Conservation (phyloP, 2,329 filamentous ascomycete species). For the Aspergillus vadensis region DNA sequence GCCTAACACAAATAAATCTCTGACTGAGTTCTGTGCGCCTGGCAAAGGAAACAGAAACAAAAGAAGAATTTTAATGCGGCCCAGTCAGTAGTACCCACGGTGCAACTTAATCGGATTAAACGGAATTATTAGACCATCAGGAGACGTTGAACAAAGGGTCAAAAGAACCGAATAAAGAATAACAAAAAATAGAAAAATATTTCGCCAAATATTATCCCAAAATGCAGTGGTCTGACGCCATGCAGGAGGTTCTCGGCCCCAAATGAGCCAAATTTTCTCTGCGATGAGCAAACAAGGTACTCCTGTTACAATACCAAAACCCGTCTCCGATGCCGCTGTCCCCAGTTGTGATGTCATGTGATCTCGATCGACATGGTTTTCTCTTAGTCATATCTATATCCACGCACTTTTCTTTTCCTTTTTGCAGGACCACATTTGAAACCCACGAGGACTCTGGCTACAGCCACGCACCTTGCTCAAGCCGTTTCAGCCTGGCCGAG, state of each 20-base stretch:
- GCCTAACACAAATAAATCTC: not conserved
- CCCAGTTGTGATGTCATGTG: not conserved
- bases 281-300: not conserved
- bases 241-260: slow-evolving; percentile 1
- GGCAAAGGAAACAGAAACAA: not conserved
- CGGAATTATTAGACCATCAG: not conserved
- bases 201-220: not conserved
- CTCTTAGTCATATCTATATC: not conserved
- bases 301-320: not conserved
- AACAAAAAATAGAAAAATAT: too few relatives aligned
- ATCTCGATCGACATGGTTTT: not conserved
- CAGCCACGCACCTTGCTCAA: not conserved
- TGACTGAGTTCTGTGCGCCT: too few relatives aligned
- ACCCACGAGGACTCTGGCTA: not conserved
- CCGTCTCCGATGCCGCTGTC: not conserved
- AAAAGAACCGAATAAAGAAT: not conserved
- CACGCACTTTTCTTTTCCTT: not conserved
- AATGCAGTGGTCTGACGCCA: slow-evolving; percentile 7
- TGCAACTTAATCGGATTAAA: not conserved
- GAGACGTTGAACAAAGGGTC: not conserved
- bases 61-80: not conserved
- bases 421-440: not conserved
- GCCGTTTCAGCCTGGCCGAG: not conserved
- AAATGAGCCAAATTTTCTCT: not conserved
- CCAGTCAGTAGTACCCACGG: not conserved